Percentiles rank a stretch among this genome's conserved stretches.
phyloP scores from a whole-genome alignment of 495 filamentous ascomycete species.

The Paragyromitra xinjiangensis region DNA sequence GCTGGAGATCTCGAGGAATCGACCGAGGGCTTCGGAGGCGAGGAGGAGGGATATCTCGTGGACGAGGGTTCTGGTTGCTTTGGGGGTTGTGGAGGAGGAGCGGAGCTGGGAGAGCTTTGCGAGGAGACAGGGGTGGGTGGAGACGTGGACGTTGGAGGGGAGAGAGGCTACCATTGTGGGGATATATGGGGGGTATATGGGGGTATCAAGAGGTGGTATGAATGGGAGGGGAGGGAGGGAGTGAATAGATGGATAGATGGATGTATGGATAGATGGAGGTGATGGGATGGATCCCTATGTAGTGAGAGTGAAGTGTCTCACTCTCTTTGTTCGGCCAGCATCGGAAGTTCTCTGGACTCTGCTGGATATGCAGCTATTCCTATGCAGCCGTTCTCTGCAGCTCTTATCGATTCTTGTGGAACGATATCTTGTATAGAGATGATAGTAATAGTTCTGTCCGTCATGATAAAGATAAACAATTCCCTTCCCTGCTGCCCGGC shows the following conservation, averaged over 20 bases:
- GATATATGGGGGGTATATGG: not conserved
- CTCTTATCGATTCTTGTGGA: no score
- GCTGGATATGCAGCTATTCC: no score
- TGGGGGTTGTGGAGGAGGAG: slow-evolving; percentile 71
- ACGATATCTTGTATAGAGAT: no score
- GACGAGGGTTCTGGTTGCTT: slow-evolving; percentile 81
- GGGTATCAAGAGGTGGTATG: not conserved
- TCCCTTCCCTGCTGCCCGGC: not conserved
- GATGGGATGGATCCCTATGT: not conserved
- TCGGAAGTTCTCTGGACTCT: not conserved
- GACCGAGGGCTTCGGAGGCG: slow-evolving; percentile 80
- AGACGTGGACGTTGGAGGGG: slow-evolving; percentile 80
- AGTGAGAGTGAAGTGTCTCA: not conserved
- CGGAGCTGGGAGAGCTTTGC: slow-evolving; percentile 91
- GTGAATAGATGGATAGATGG: not conserved
- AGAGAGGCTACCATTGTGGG: slow-evolving; percentile 59
- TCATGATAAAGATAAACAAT: not conserved
- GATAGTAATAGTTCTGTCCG: no score
- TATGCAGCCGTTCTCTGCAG: no score
- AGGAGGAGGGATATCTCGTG: slow-evolving; percentile 87
- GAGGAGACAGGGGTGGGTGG: slow-evolving; percentile 81
- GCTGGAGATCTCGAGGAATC: slow-evolving; percentile 63
- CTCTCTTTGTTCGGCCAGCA: slow-evolving; percentile 18
- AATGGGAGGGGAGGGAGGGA: not conserved
- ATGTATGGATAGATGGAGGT: not conserved